Evolutionary conservation across 176 grass and related monocot species (phyloP).

Genomic region (Raddia guianensis): DNA sequence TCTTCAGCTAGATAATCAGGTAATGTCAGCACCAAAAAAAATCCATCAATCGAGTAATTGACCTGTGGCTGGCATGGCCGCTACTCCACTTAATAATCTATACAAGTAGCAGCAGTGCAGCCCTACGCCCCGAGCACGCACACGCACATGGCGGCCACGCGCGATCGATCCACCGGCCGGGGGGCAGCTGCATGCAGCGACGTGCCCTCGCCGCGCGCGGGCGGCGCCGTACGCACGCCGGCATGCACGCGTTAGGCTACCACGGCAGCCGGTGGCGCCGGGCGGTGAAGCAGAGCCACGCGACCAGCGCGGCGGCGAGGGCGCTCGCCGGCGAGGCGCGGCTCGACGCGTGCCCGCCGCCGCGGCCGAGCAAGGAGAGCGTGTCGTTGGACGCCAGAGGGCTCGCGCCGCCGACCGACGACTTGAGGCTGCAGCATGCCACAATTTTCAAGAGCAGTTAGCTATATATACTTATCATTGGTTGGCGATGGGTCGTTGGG

Average conservation of each 20-base stretch:
- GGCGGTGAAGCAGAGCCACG: conserved; percentile 34
- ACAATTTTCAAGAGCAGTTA: neutral
- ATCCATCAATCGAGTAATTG: neutral
- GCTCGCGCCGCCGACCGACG: conserved; percentile 40
- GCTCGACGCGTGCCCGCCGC: conserved; percentile 20
- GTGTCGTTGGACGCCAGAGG: conserved; percentile 53
- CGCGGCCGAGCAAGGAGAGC: conserved; percentile 42
- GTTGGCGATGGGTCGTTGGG: neutral
- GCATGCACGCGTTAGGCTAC: neutral
- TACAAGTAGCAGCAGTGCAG: conserved; percentile 17
- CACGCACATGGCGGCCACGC: conserved; percentile 14
- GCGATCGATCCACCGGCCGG: neutral
- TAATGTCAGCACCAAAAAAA: no score
- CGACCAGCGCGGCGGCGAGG: neutral
- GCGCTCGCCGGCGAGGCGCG: neutral
- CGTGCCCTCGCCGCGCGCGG: neutral
- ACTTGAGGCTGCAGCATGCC: conserved; percentile 61
- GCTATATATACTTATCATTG: neutral
- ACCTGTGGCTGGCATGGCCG: no score
- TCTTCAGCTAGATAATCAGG: no score
- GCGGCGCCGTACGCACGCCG: neutral
- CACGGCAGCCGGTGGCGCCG: neutral
- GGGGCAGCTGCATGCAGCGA: neutral
- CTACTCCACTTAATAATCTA: neutral
- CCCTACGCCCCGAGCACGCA: conserved; percentile 21